Base-by-base conservation (phyloP, 441 rosid genomes). In the Adansonia grandidieri region DNA sequence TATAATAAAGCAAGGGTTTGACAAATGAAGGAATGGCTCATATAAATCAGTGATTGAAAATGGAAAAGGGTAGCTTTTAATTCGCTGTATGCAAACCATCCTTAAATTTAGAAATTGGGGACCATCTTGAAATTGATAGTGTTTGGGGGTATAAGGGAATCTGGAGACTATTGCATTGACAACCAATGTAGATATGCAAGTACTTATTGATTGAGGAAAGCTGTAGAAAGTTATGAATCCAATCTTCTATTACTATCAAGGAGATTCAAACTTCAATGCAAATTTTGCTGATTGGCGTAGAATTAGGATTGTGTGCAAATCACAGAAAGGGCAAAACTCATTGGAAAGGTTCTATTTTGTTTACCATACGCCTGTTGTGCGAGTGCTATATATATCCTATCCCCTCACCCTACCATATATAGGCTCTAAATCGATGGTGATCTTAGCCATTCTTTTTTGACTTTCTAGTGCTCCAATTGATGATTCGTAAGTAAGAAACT, bases 31-130 rank as follows among this genome's bases (percentile, higher is more conserved):
- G 64, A 60, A 62, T 62, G n/a, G 14, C 2, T 24, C 17, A 11
- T 3, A 4, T 22, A 37, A 37, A 63, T 24, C 37, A 63, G 8
- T 63, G 47, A 6, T 32, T 32, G 44, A 62, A 62, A 62, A 62
- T 13, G 44, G 44, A 24, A 7, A n/a, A 14, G 48, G 48, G 5
- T 64, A 66, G 15, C 4, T 66, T 8, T n/a, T 10, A 15, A 65
- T 13, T 63, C 10, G 24, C 20, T 58, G 63, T 58, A 20, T 32
- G 69, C 20, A 7, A 65, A 65, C 9, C 17, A 68, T 47, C n/a
- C 13, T n/a, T 17, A 65, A 40, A 66, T 66, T 66, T 17, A 68
- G 54, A 69, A 69, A 48, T 50, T 24, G 56, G 57, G 58, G 73
- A 48, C 73, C 73, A 48, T 70, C 13, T 70, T 2, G 20, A 48